A percentile compares a stretch with the other conserved stretches of the same genome.
These are phyloP conservation scores for Ophiocytium majus DNA, from an alignment of 352 stramenopile genomes.

Conservation along the genomic window DNA sequence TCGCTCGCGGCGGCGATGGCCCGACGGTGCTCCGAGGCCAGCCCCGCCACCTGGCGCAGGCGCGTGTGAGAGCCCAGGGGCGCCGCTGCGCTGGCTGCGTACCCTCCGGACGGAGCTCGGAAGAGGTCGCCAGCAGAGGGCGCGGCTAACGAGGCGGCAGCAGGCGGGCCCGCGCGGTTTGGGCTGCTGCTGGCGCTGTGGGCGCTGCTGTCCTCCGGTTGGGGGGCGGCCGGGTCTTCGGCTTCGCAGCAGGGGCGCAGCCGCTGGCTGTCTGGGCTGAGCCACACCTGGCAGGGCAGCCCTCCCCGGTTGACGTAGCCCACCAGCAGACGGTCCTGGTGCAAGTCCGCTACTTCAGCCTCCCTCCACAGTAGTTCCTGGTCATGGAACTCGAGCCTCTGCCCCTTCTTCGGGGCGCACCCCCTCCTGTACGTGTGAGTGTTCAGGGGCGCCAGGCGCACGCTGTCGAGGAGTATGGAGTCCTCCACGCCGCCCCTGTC, in stretches of 20 bases:
- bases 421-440: conserved; percentile 50
- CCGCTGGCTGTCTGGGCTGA: neutral
- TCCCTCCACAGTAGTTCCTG: neutral
- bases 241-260: neutral
- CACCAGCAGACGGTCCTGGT: neutral
- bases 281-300: neutral
- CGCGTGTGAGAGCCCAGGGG: neutral
- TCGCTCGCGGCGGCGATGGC: conserved; percentile 25
- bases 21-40: neutral
- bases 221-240: neutral
- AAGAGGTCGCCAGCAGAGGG: neutral
- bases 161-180: neutral
- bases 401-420: conserved; percentile 36
- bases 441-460: conserved; percentile 36
- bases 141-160: neutral
- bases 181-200: neutral
- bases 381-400: conserved; percentile 51
- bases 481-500: conserved; percentile 35
- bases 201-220: too few relatives aligned
- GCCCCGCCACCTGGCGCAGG: neutral
- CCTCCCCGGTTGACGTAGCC: neutral
- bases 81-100: too few relatives aligned
- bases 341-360: neutral
- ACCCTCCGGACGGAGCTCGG: neutral
- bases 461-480: conserved; percentile 38